Evolutionary conservation across 2,329 filamentous ascomycete species (phyloP), one percentile per base, ranked within the genome.

Genomic region (Aspergillus unguis): DNA sequence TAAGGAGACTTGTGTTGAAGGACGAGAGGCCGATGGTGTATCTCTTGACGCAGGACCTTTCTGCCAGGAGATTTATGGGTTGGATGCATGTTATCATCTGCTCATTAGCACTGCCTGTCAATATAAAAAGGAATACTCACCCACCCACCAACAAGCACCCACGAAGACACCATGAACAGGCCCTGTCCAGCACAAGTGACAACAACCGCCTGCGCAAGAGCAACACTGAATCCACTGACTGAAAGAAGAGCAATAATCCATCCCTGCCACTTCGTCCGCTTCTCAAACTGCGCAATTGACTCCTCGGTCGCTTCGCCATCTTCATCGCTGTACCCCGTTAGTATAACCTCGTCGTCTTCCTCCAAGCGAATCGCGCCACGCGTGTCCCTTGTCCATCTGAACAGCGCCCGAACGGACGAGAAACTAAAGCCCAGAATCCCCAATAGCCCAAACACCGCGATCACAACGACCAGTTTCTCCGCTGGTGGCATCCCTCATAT

Each of bases 281-380:
- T 32, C 8, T 49, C 38, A 64, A 85, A 91, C 36, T 76, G 77
- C 25, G 78, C 77, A 48, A 84, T 66, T 1, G 84, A 83, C 63
- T 86, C 83, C 37, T 81, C 77, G 0, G 84, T 86, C 31, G 85
- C 86, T 57, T 80, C 77, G 44, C 88, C 88, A 70, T 92, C 88
- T 56, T 78, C 72, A 63, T 92, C 88, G 60, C 84, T 75, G 63
- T 91, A 91, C 9, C 77, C 73, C 8, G 78, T 71, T 10, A 61
- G 62, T 8, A 61, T 57, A 31, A 61, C 23, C 11, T 50, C 48
- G 33, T 62, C 57, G n/a, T 58, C 62, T 38, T 64, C 60, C 6
- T 43, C 38, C 58, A 56, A 5, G 35, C 55, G 2, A 55, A 53
- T 25, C 46, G 44, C 23, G 31, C 41, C 31, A 37, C 26, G 42